phyloP scores from a whole-genome alignment of 2,329 filamentous ascomycete species.

The Calycina herbarum region DNA sequence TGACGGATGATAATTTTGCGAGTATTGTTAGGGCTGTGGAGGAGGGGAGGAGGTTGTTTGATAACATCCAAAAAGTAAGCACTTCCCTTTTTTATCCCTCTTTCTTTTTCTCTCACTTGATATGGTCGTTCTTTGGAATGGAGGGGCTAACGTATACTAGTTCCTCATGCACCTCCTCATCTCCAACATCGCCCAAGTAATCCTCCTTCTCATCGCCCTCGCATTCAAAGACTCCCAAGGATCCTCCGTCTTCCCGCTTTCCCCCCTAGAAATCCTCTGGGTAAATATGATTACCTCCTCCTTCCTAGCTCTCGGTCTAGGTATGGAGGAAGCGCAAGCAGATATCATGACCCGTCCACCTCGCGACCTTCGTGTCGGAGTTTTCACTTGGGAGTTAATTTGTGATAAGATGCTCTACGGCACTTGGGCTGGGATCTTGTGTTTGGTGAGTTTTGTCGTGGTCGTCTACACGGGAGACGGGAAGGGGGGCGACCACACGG shows the following conservation, averaged over 20 bases:
- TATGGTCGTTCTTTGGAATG: too few species aligned
- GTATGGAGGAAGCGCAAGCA: slow-evolving; percentile 66
- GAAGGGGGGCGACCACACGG: slow-evolving; percentile 36
- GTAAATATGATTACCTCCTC: slow-evolving; percentile 74
- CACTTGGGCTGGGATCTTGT: slow-evolving; percentile 61
- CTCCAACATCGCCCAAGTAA: slow-evolving; percentile 69
- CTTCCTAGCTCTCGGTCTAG: slow-evolving; percentile 69
- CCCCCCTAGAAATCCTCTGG: slow-evolving; percentile 74
- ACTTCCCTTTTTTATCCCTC: not conserved
- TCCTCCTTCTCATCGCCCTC: slow-evolving; percentile 67
- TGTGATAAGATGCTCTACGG: slow-evolving; percentile 68
- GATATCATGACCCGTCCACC: slow-evolving; percentile 69
- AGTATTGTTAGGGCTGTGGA: slow-evolving; percentile 70
- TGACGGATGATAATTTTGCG: slow-evolving; percentile 72
- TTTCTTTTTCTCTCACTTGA: too few species aligned
- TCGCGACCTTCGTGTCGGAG: slow-evolving; percentile 57
- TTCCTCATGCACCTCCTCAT: slow-evolving; percentile 66
- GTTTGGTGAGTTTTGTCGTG: slow-evolving; percentile 59
- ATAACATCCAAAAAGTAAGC: slow-evolving; percentile 66
- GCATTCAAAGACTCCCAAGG: slow-evolving; percentile 62
- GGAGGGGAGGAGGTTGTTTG: slow-evolving; percentile 74
- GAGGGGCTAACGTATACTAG: slow-evolving; percentile 23
- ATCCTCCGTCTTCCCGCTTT: slow-evolving; percentile 68
- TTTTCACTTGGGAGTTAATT: slow-evolving; percentile 66
- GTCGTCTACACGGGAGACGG: slow-evolving; percentile 48